Conservation (phyloP, 2,329 filamentous ascomycete genomes). For the Exophiala bonariae region DNA sequence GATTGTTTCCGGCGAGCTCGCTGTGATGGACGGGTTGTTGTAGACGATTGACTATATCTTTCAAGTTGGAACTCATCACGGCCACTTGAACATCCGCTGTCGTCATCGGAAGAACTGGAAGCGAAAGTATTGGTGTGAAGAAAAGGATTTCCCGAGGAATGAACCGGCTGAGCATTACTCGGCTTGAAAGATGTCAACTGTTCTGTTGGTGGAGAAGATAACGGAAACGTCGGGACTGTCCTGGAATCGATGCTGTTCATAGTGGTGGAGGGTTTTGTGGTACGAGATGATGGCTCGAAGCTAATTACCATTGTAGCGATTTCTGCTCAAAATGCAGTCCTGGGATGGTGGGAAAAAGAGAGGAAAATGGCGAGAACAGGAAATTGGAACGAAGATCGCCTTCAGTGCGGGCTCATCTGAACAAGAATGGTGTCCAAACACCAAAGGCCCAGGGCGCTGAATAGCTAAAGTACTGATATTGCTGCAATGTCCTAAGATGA, state of each 20-base stretch:
- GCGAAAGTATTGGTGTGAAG: constrained; percentile 13
- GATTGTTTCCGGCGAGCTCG: constrained; percentile 1
- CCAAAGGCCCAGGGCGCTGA: no score
- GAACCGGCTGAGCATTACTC: constrained; percentile 4
- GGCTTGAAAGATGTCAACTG: constrained; percentile 13
- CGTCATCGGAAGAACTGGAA: constrained; percentile 19
- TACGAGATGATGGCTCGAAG: constrained; percentile 2
- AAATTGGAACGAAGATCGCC: not conserved
- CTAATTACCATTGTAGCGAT: constrained; percentile 12
- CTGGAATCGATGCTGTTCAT: not conserved
- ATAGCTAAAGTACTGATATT: no score
- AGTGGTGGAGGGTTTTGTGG: not conserved
- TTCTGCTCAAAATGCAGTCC: no score
- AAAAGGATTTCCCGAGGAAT: constrained; percentile 8
- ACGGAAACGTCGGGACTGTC: constrained; percentile 3
- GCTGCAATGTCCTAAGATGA: no score
- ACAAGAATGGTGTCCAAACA: no score
- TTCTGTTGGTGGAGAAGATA: constrained; percentile 15
- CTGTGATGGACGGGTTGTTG: not conserved
- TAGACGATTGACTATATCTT: constrained; percentile 23
- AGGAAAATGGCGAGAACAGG: not conserved
- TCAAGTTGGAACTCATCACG: constrained; percentile 28
- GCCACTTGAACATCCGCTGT: constrained; percentile 21
- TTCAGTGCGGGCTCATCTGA: no score
- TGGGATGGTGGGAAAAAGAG: not conserved